Percentiles rank a stretch among this genome's conserved stretches.
Evolutionary conservation across 306 rosid species (phyloP).

Genomic region (Pterocarpus macrocarpus): DNA sequence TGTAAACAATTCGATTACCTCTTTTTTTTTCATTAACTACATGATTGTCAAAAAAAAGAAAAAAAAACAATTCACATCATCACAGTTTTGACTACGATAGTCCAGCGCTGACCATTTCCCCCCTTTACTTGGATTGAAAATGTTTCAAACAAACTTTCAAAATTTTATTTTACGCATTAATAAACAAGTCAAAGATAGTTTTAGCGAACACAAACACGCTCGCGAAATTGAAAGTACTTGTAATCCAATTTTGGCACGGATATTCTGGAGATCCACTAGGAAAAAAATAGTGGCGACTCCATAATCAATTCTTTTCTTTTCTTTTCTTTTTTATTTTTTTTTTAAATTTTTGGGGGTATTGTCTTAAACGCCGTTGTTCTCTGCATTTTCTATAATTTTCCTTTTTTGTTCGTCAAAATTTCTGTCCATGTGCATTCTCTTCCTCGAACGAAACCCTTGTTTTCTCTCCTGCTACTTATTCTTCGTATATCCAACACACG

Average conservation of each 20-base stretch:
- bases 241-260: not conserved
- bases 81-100: not conserved
- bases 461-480: not conserved
- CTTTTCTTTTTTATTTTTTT: too few relatives aligned
- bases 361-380: not conserved
- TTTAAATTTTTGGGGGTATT: too few relatives aligned
- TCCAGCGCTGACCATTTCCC: too few relatives aligned
- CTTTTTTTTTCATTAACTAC: not conserved
- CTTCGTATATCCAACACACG: not conserved
- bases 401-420: slow-evolving; percentile 11
- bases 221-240: too few relatives aligned
- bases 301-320: too few relatives aligned
- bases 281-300: too few relatives aligned
- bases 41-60: not conserved
- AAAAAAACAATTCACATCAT: not conserved
- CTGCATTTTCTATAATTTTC: not conserved
- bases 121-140: too few relatives aligned
- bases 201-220: too few relatives aligned
- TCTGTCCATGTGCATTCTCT: slow-evolving; percentile 36
- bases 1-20: not conserved
- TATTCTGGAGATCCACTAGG: too few relatives aligned
- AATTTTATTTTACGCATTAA: not conserved
- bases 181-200: too few relatives aligned
- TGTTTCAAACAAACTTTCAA: not conserved
- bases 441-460: slow-evolving; percentile 47